Conservation (phyloP, 1,139 yeast genomes). For the Suhomyces choctaworum region DNA sequence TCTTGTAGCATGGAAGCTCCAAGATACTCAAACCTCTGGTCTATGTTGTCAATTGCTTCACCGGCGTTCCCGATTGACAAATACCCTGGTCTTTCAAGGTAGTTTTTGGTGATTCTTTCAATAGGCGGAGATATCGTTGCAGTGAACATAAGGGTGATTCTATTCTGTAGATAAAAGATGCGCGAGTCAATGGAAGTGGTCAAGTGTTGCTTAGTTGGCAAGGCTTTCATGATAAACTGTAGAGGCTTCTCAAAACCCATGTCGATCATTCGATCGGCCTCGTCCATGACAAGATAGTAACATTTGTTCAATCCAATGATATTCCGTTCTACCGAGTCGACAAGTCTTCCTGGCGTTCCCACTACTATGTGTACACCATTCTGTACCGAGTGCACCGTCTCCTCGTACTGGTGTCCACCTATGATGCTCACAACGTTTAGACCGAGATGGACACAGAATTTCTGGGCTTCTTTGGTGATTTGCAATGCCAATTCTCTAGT, state of each 20-base stretch:
- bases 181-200: conserved; percentile 23
- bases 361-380: conserved; percentile 80
- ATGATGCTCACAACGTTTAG: conserved; percentile 67
- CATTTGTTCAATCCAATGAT: conserved; percentile 62
- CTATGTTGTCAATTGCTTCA: conserved; percentile 65
- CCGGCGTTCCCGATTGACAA: conserved; percentile 67
- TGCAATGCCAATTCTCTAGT: conserved; percentile 93
- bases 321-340: conserved; percentile 74
- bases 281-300: conserved; percentile 77
- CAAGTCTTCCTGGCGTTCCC: conserved; percentile 90
- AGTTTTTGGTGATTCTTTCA: conserved; percentile 62
- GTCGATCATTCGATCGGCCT: conserved; percentile 94
- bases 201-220: conserved; percentile 38
- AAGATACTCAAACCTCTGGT: conserved; percentile 63
- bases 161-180: conserved; percentile 30
- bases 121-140: conserved; percentile 86
- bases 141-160: conserved; percentile 80
- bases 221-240: conserved; percentile 51
- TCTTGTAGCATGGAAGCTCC: conserved; percentile 20
- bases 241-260: conserved; percentile 90
- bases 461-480: conserved; percentile 64
- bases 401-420: conserved; percentile 88
- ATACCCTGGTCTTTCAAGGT: conserved; percentile 60
- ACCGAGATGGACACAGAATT: conserved; percentile 44
- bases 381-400: conserved; percentile 58